Base-by-base conservation (phyloP, 805 yeast species). In the Kazachstania taianensis region DNA sequence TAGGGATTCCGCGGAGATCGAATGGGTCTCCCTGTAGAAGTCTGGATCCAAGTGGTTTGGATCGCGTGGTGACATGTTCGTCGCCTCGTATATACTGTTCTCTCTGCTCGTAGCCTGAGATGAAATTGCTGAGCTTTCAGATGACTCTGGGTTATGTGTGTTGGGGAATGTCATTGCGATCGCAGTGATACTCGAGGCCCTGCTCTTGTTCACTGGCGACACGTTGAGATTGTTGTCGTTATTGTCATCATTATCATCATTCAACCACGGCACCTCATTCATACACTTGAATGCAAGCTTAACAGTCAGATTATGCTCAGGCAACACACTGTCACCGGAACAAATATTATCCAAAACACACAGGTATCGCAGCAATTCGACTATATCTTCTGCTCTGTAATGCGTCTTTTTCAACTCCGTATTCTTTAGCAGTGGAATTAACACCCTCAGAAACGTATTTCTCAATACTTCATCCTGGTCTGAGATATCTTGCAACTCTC, bases 401-500 rank as follows among this genome's bases (percentile, higher is more conserved):
- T 65, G 64, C 2, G 74, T 70, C 1, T 58, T 56, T 10, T 67
- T 53, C 36, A 85, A 60, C 46, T 80, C 82, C 1, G 89, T 70
- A 46, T 75, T 75, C 39, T 70, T 63, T 22, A 87, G 56, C 49
- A 87, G 58, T 1, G 94, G 94, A 43, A 74, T 67, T 20, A 89
- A 47, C 2, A 86, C 85, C 38, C 92, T 67, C 28, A 87, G 59
- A 48, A 80, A 85, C 8, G 85, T 74, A 49, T 78, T 78, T 37
- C 82, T 73, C 28, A 77, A 59, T 7, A 69, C 59, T 39, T 70
- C 79, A 26, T 73, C 72, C 15, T 71, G 72, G 9, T 66, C 69
- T 16, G 86, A 72, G 28, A 84, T 57, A 49, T 87, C 77, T 44
- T 72, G 71, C 36, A 89, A 63, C 52, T 87, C 95, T 36, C 97